Base-by-base conservation (phyloP, 352 stramenopile species). In the Pythium utonaiense region DNA sequence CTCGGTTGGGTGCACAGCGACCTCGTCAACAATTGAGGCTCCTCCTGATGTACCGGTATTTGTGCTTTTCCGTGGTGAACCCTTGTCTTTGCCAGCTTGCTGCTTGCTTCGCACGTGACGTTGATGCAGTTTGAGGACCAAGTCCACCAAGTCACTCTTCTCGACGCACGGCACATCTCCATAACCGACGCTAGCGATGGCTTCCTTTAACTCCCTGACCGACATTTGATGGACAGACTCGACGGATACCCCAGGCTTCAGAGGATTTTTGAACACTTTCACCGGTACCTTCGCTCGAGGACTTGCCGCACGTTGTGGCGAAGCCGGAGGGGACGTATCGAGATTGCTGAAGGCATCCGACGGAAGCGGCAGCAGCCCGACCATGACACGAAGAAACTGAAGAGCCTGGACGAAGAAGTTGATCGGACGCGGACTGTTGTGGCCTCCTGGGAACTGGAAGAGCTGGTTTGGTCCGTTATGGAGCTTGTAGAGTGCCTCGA, bases 391-490 rank as follows among this genome's bases (percentile, higher is more conserved):
- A 31, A 91, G 62, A 57, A 93, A 95, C 54, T 92, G 81, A 27
- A 92, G 70, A 27, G 80, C 85, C 52, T 91, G 70, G 34, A 88
- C 77, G 57, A 88, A 95, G 40, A 90, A 88, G n/a, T 83, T 81
- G 41, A 81, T 83, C 24, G 85, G 83, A 0, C 85, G 78, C 7
- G 79, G 75, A 31, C 80, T 91, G 45, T 95, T 95, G 65, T 95
- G 85, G 4, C 85, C 85, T 21, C 85, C 85, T 1, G 69, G 69
- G 61, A 95, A 95, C 68, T 80, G 76, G 60, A 88, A 95, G 33
- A 93, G 54, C 64, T 95, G 76, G 42, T 91, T 89, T 0, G 85
- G 85, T 3, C 85, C 85, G 38, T 87, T 89, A 56, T 95, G 83
- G 5, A 75, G 70, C 53, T 82, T 82, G 70, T 91, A 80, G 48